A percentile compares a stretch with the other conserved stretches of the same genome.
These are phyloP conservation scores for Neurospora discreta DNA, from an alignment of 495 filamentous ascomycete genomes.

Conservation along the genomic window DNA sequence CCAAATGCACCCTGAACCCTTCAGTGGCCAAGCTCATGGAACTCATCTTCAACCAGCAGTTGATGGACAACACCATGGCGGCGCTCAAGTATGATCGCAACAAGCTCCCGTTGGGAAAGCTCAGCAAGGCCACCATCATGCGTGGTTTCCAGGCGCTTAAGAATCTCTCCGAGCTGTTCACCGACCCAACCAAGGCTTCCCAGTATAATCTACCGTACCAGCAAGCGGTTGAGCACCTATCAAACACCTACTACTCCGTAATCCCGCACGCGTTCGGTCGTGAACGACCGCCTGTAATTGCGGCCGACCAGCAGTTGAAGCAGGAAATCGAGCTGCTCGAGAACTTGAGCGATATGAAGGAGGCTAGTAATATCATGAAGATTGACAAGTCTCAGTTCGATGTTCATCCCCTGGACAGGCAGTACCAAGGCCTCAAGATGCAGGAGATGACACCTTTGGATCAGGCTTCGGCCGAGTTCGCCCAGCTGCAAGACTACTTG, in stretches of 20 bases:
- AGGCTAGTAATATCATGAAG: constrained; percentile 69
- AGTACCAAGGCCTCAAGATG: constrained; percentile 58
- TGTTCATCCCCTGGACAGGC: constrained; percentile 55
- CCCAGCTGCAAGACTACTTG: constrained; percentile 53
- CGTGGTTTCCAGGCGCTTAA: constrained; percentile 63
- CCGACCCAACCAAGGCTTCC: constrained; percentile 33
- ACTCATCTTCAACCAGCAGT: constrained; percentile 71
- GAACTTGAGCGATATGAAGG: constrained; percentile 70
- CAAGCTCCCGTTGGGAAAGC: constrained; percentile 74
- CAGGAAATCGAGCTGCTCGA: constrained; percentile 68
- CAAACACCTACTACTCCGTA: constrained; percentile 65
- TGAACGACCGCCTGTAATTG: constrained; percentile 55
- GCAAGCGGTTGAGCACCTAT: constrained; percentile 45
- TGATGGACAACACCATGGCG: constrained; percentile 53
- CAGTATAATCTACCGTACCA: constrained; percentile 1
- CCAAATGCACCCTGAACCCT: constrained; percentile 44
- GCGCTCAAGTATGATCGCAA: constrained; percentile 63
- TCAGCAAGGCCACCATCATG: constrained; percentile 63
- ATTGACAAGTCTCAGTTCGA: constrained; percentile 36
- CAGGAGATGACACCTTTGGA: constrained; percentile 65
- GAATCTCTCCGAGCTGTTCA: constrained; percentile 54
- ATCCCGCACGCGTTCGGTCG: constrained; percentile 79
- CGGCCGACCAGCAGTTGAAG: constrained; percentile 43
- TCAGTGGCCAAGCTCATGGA: constrained; percentile 56
- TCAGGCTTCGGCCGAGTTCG: constrained; percentile 47